Evolutionary conservation across 2,329 filamentous ascomycete species (phyloP), one percentile per base, ranked within the genome.

Genomic region (Albophoma yamanashiensis): DNA sequence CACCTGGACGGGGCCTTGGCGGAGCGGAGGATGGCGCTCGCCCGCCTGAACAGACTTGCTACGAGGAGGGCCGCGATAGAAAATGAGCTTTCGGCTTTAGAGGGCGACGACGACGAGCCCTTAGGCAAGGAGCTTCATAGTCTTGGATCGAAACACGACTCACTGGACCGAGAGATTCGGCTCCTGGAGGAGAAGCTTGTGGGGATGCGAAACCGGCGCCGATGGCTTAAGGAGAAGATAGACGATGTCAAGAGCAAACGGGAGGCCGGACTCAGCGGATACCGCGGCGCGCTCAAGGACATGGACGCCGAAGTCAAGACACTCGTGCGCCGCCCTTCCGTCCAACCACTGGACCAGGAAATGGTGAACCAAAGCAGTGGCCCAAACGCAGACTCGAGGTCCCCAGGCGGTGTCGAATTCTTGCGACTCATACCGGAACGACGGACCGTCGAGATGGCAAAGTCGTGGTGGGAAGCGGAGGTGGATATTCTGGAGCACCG

Each of bases 241-340:
- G 78, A 82, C 8, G 84, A 87, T 59, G 79, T 85, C 1, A 80
- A 81, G 63, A 91, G 87, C 65, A 79, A 80, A 59, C 78, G 87
- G 43, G 88, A 91, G 69, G 86, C 88, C 2, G 85, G 84, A n/a
- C 70, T 91, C 17, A 89, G 87, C 59, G 87, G 87, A 0, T 92
- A 91, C 69, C 83, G 80, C 25, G 82, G 86, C 1, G 87, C 87
- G 4, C 73, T 91, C 42, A 82, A 77, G 59, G 82, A 89, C 59
- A 79, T 89, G 7, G 87, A 92, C 62, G 76, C 75, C 17, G 82
- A 89, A 59, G 78, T 91, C 7, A 73, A 75, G 6, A 75, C 74
- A 4, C 81, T 92, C 61, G 75, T 92, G 65, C 77, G 74, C 12
- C 77, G 79, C 17, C 85, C 86, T 1, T 82, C 83, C 0, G 72